Percentiles rank a stretch among this genome's conserved stretches.
Conservation (phyloP, 1,284 basidiomycete genomes). For the Naganishia sp. region DNA sequence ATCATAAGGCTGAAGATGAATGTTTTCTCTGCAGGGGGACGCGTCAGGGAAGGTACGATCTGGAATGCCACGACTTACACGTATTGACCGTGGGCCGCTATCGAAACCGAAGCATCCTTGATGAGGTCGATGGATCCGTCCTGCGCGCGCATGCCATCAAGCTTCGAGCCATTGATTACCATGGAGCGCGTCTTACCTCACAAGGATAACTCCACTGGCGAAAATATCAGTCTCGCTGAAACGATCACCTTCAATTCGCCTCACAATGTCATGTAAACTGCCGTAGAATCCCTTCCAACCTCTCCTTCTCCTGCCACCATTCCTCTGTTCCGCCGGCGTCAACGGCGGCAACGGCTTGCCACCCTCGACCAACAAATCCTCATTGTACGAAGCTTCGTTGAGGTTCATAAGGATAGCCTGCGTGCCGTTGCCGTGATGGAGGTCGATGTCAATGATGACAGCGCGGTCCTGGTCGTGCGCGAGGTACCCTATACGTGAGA, state of each 20-base stretch:
- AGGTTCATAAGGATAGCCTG: constrained; percentile 89
- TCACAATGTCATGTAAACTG: constrained; percentile 81
- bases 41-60: background rate
- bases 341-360: constrained; percentile 45
- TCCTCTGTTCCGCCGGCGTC: constrained; percentile 46
- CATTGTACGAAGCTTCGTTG: constrained; percentile 79
- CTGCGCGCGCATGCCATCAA: constrained; percentile 51
- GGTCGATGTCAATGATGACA: constrained; percentile 88
- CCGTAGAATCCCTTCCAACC: constrained; percentile 80
- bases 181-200: constrained; percentile 62
- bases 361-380: constrained; percentile 60
- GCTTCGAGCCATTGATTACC: too few relatives aligned
- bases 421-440: constrained; percentile 94
- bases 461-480: constrained; percentile 75
- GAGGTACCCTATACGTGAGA: constrained; percentile 65
- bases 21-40: constrained; percentile 64
- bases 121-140: constrained; percentile 77
- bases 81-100: constrained; percentile 82
- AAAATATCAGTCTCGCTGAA: background rate
- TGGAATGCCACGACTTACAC: constrained; percentile 55
- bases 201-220: constrained; percentile 77
- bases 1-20: constrained; percentile 78
- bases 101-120: constrained; percentile 79
- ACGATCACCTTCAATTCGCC: constrained; percentile 30
- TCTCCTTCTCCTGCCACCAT: constrained; percentile 46